Percentiles rank a stretch among this genome's conserved stretches.
phyloP scores from a whole-genome alignment of 345 rosid genomes.

The Sonneratia alba region DNA sequence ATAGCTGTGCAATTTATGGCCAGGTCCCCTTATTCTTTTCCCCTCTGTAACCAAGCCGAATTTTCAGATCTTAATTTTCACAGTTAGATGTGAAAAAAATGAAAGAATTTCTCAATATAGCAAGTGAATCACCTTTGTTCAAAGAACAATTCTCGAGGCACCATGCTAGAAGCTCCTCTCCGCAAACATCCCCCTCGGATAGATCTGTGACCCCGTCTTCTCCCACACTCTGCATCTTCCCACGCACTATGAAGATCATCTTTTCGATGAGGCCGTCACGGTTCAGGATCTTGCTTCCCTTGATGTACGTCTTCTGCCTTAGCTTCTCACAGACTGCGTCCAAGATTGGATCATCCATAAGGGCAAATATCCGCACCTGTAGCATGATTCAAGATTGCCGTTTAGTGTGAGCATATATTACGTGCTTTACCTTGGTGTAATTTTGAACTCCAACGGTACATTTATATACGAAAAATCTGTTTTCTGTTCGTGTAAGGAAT shows the following conservation, averaged over 20 bases:
- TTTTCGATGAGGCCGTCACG: constrained; percentile 54
- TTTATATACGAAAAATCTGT: not conserved
- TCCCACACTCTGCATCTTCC: constrained; percentile 60
- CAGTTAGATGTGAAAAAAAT: not conserved
- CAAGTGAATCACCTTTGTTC: constrained; percentile 33
- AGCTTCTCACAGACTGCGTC: constrained; percentile 71
- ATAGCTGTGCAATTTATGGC: constrained; percentile 40
- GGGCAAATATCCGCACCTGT: constrained; percentile 65
- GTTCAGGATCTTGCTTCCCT: constrained; percentile 48
- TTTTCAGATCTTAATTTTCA: not conserved
- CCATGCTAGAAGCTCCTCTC: constrained; percentile 91
- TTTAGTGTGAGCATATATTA: not conserved
- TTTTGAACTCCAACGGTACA: not conserved
- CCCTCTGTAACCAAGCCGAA: constrained; percentile 34
- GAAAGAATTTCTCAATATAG: not conserved
- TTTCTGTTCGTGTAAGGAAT: not conserved
- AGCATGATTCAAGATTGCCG: constrained; percentile 4
- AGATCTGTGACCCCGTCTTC: constrained; percentile 40
- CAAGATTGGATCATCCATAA: constrained; percentile 61
- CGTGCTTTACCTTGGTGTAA: no score
- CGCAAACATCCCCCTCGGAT: constrained; percentile 67
- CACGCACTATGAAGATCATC: constrained; percentile 85
- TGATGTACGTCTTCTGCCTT: constrained; percentile 57
- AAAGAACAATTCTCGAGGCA: constrained; percentile 72
- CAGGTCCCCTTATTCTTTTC: constrained; percentile 32